phyloP scores from a whole-genome alignment of 2,329 filamentous ascomycete genomes.

The Colletotrichum sp. region DNA sequence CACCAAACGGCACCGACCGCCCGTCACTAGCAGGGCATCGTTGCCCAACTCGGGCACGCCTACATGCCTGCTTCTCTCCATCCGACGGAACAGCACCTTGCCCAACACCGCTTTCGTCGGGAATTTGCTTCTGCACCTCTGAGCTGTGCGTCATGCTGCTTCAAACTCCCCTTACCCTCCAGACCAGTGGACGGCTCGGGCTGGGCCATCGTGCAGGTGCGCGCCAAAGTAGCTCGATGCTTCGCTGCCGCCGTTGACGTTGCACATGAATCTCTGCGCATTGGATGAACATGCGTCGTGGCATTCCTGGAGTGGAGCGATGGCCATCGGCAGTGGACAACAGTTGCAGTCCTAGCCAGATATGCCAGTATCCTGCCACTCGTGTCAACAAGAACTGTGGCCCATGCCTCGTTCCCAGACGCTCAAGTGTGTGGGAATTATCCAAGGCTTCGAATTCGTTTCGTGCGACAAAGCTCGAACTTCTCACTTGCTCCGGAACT shows the following conservation, averaged over 20 bases:
- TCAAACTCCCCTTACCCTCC: background rate
- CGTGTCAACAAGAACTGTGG: background rate
- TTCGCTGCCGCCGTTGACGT: background rate
- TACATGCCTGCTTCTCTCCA: background rate
- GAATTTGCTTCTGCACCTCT: background rate
- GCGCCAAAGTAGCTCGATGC: background rate
- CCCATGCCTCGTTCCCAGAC: background rate
- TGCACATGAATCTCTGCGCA: background rate
- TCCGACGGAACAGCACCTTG: background rate
- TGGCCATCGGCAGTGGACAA: background rate
- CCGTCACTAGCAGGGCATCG: background rate
- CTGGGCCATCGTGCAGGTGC: background rate
- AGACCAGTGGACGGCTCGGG: background rate
- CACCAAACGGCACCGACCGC: background rate
- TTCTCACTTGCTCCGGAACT: background rate
- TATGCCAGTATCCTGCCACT: background rate
- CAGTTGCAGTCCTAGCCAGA: background rate
- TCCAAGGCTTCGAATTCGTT: background rate
- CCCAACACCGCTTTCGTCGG: background rate
- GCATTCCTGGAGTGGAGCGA: background rate
- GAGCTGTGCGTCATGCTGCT: background rate
- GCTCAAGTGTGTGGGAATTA: background rate
- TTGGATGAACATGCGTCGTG: background rate
- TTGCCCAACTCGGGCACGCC: background rate
- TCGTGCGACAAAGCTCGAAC: background rate